phyloP scores from a whole-genome alignment of 257 asterid species.

The Gentiana dahurica region DNA sequence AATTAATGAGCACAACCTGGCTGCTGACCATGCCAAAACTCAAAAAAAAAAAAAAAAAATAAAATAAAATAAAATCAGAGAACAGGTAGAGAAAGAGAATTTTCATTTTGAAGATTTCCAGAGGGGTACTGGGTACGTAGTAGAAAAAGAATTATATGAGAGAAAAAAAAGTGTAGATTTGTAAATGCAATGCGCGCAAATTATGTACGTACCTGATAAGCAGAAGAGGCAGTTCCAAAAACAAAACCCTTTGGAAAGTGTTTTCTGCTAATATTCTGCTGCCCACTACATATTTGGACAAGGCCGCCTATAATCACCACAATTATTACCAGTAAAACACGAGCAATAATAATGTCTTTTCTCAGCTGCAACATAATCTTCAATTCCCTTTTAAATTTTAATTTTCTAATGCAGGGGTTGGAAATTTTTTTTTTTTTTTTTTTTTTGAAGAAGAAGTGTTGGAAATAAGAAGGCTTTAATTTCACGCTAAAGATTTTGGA shows the following conservation, averaged over 20 bases:
- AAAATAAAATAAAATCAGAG: background rate
- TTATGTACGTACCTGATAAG: conserved; percentile 49
- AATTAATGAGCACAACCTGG: too few species aligned
- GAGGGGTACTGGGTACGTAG: too few species aligned
- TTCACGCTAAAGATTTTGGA: too few species aligned
- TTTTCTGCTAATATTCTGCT: conserved; percentile 29
- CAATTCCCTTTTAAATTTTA: background rate
- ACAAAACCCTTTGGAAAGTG: conserved; percentile 76
- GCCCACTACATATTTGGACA: conserved; percentile 22
- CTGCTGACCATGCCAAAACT: too few species aligned
- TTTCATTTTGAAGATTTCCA: background rate
- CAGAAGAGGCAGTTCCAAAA: conserved; percentile 89
- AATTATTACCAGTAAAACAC: conserved; percentile 5
- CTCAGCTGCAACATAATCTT: conserved; percentile 12
- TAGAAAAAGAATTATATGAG: too few species aligned
- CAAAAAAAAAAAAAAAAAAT: too few species aligned
- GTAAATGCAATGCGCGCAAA: too few species aligned
- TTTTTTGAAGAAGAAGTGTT: too few species aligned
- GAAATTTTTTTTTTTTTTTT: too few species aligned
- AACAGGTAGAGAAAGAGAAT: background rate
- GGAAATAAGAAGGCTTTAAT: too few species aligned
- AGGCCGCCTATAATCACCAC: conserved; percentile 13
- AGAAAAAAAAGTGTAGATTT: too few species aligned
- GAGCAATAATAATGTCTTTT: background rate
- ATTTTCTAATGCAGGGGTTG: too few species aligned